phyloP scores from a whole-genome alignment of 352 stramenopile species.

The Phytophthora podocarpi region DNA sequence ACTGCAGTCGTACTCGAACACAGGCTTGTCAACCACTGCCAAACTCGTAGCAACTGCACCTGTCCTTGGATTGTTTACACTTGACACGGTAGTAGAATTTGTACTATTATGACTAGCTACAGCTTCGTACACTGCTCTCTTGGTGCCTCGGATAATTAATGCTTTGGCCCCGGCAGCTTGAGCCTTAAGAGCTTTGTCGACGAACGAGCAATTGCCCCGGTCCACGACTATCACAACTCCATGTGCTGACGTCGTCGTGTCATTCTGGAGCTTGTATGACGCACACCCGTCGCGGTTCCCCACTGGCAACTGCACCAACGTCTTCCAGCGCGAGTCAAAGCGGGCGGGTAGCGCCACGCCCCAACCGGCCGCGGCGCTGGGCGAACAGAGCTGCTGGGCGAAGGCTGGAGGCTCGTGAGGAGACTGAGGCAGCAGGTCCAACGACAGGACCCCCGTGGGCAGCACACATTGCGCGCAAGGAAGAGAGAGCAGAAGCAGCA shows the following conservation, averaged over 20 bases:
- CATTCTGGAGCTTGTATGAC: slow-evolving; percentile 30
- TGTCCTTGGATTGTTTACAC: neutral
- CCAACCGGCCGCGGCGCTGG: slow-evolving; percentile 61
- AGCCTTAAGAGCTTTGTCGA: slow-evolving; percentile 59
- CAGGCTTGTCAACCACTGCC: slow-evolving; percentile 29
- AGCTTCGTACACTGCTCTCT: slow-evolving; percentile 62
- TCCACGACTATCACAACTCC: slow-evolving; percentile 61
- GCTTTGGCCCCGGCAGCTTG: slow-evolving; percentile 59
- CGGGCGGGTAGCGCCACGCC: slow-evolving; percentile 52
- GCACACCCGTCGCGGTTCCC: slow-evolving; percentile 50
- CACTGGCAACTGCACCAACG: slow-evolving; percentile 40
- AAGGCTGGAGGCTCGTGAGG: slow-evolving; percentile 34
- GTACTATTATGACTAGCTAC: slow-evolving; percentile 49
- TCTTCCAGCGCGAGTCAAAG: slow-evolving; percentile 61
- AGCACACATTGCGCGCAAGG: slow-evolving; percentile 36
- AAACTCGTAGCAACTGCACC: neutral
- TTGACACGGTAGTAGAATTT: slow-evolving; percentile 21
- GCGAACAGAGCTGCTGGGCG: slow-evolving; percentile 54
- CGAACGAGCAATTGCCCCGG: slow-evolving; percentile 79
- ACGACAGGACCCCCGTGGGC: slow-evolving; percentile 47
- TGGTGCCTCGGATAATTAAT: slow-evolving; percentile 64
- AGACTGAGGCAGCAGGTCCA: slow-evolving; percentile 40
- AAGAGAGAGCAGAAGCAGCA: slow-evolving; percentile 29
- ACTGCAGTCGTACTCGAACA: slow-evolving; percentile 77
- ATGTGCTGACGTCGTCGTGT: slow-evolving; percentile 12